A percentile compares a stretch with the other conserved stretches of the same genome.
These are phyloP conservation scores for Extremus antarcticus DNA, from an alignment of 495 filamentous ascomycete genomes.

Conservation along the genomic window DNA sequence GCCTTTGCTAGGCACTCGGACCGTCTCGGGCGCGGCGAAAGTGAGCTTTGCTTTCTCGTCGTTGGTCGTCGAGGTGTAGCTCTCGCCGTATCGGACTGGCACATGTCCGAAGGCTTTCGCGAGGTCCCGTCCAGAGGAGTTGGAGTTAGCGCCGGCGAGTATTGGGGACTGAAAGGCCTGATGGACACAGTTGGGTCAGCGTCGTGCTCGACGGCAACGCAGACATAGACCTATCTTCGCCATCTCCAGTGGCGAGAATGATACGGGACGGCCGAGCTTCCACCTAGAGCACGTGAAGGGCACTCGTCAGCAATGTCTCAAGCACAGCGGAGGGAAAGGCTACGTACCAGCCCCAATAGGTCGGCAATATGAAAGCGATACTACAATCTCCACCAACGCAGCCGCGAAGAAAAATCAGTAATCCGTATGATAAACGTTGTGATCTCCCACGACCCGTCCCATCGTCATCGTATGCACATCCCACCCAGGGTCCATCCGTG, in stretches of 20 bases:
- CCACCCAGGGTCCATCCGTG: neutral
- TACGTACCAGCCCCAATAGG: neutral
- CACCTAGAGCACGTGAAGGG: neutral
- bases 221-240: neutral
- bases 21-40: no score
- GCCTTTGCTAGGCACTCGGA: no score
- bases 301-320: neutral
- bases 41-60: neutral
- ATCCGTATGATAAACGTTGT: neutral
- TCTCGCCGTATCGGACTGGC: neutral
- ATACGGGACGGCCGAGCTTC: neutral
- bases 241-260: neutral
- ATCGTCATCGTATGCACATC: neutral
- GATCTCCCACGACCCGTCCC: neutral
- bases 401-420: neutral
- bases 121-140: neutral
- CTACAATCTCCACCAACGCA: neutral
- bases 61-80: neutral
- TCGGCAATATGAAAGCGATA: neutral
- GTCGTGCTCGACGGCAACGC: neutral
- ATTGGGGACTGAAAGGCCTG: neutral
- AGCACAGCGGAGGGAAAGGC: no score
- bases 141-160: neutral
- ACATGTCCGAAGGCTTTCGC: neutral
- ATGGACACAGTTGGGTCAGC: no score